Percentiles rank a stretch among this genome's conserved stretches.
These are phyloP conservation scores for Akanthomyces lecanii DNA, from an alignment of 2,329 filamentous ascomycete genomes.

Conservation along the genomic window DNA sequence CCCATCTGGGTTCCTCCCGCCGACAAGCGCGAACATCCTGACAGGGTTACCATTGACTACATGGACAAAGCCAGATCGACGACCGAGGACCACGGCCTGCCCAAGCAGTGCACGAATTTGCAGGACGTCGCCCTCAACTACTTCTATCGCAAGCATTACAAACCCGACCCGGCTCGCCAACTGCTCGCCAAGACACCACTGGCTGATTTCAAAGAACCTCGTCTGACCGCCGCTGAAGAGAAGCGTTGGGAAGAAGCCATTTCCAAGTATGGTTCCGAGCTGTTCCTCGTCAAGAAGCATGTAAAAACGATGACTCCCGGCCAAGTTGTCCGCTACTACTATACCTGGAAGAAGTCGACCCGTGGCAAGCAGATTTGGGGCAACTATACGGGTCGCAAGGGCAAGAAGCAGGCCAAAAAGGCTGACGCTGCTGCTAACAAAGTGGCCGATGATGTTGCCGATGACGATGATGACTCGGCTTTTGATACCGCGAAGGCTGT, in stretches of 20 bases:
- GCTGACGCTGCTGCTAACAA: conserved; percentile 68
- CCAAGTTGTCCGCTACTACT: conserved; percentile 88
- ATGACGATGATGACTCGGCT: conserved; percentile 90
- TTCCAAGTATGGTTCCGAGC: conserved; percentile 84
- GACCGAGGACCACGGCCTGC: conserved; percentile 64
- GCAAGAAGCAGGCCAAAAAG: conserved; percentile 79
- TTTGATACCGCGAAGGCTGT: conserved; percentile 85
- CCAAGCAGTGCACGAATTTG: conserved; percentile 76
- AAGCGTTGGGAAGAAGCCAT: conserved; percentile 93
- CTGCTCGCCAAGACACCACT: conserved; percentile 63
- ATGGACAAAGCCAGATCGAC: conserved; percentile 65
- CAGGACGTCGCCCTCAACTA: conserved; percentile 76
- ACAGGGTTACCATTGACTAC: conserved; percentile 64
- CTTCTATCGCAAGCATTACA: conserved; percentile 67
- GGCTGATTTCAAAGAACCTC: conserved; percentile 77
- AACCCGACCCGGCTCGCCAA: conserved; percentile 66
- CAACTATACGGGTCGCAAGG: conserved; percentile 79
- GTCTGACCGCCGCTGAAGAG: conserved; percentile 69
- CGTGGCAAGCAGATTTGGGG: conserved; percentile 87
- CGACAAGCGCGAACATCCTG: conserved; percentile 49
- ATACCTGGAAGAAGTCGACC: conserved; percentile 94
- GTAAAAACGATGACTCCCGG: conserved; percentile 77
- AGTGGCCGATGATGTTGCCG: conserved; percentile 85
- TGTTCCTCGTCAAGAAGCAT: conserved; percentile 75
- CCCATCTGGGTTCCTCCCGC: conserved; percentile 74